A percentile compares a stretch with the other conserved stretches of the same genome.
phyloP scores from a whole-genome alignment of 2,329 filamentous ascomycete species.

The Orbilia javanica region DNA sequence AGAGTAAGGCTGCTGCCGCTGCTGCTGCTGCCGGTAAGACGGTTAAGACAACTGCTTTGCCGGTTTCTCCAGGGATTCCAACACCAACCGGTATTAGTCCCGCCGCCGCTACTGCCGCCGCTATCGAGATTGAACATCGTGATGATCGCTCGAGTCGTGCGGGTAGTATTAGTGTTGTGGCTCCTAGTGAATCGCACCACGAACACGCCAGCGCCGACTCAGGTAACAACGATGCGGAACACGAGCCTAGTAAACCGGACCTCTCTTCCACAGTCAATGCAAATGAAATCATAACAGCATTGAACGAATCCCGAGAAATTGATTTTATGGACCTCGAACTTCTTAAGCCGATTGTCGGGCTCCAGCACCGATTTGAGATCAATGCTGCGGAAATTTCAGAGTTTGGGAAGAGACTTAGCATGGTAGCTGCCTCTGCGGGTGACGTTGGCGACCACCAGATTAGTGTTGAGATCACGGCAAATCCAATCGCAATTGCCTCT shows the following conservation, averaged over 20 bases:
- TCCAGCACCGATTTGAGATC: conserved; percentile 62
- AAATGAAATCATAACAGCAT: conserved; percentile 65
- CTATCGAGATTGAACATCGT: conserved; percentile 30
- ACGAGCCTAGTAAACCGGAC: conserved; percentile 59
- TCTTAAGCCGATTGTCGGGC: conserved; percentile 65
- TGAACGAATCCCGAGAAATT: conserved; percentile 65
- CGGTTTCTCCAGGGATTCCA: conserved; percentile 32
- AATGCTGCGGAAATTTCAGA: conserved; percentile 63
- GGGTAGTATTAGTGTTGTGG: conserved; percentile 40
- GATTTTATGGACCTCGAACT: conserved; percentile 65
- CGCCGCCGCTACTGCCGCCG: background rate
- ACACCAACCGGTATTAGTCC: conserved; percentile 29
- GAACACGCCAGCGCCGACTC: conserved; percentile 20
- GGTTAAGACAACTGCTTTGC: conserved; percentile 29
- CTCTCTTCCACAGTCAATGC: conserved; percentile 62
- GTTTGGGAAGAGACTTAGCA: conserved; percentile 53
- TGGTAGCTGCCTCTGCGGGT: conserved; percentile 55
- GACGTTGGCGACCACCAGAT: conserved; percentile 53
- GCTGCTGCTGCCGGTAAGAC: conserved; percentile 49
- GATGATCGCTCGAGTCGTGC: conserved; percentile 48
- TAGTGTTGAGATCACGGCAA: conserved; percentile 49
- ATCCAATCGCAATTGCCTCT: conserved; percentile 15
- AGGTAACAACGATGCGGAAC: conserved; percentile 38
- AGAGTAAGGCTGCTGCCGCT: conserved; percentile 63
- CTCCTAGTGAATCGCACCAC: conserved; percentile 34